Conservation (phyloP, 2,329 filamentous ascomycete genomes). For the Alternaria sp. region DNA sequence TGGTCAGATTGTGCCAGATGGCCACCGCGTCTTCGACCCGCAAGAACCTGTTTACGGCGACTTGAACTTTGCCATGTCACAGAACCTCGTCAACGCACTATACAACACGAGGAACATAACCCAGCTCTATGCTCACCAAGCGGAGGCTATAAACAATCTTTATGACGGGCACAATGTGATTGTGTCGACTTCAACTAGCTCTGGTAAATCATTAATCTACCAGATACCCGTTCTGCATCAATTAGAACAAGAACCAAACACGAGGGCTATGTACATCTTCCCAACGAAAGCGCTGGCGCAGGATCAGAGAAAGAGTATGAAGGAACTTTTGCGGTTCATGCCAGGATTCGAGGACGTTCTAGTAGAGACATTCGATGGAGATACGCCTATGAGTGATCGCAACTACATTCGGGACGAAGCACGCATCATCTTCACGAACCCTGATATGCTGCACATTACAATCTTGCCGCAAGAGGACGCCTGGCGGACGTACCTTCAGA, state of each 20-base stretch:
- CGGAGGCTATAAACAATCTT: slow-evolving; percentile 89
- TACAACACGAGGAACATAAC: slow-evolving; percentile 92
- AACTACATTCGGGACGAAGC: slow-evolving; percentile 86
- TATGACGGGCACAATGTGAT: slow-evolving; percentile 86
- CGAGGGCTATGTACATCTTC: slow-evolving; percentile 96
- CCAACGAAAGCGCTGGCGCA: slow-evolving; percentile 96
- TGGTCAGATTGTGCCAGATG: slow-evolving; percentile 90
- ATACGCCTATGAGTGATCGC: slow-evolving; percentile 83
- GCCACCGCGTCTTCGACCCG: slow-evolving; percentile 87
- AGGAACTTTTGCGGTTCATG: slow-evolving; percentile 84
- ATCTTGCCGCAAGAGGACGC: slow-evolving; percentile 90
- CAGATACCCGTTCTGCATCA: slow-evolving; percentile 91
- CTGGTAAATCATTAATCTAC: slow-evolving; percentile 97
- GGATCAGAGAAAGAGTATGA: slow-evolving; percentile 88
- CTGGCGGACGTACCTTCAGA: slow-evolving; percentile 88
- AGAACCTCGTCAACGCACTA: slow-evolving; percentile 91
- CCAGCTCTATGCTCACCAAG: slow-evolving; percentile 87
- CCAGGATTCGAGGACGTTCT: slow-evolving; percentile 75
- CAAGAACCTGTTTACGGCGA: slow-evolving; percentile 84
- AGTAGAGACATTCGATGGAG: slow-evolving; percentile 95
- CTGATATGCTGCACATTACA: slow-evolving; percentile 95
- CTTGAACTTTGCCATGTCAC: slow-evolving; percentile 84
- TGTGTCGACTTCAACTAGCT: slow-evolving; percentile 92
- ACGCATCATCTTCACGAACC: slow-evolving; percentile 95
- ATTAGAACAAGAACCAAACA: slow-evolving; percentile 77